Evolutionary conservation across 2,329 filamentous ascomycete species (phyloP).

Genomic region (Fusarium sulawesiense): DNA sequence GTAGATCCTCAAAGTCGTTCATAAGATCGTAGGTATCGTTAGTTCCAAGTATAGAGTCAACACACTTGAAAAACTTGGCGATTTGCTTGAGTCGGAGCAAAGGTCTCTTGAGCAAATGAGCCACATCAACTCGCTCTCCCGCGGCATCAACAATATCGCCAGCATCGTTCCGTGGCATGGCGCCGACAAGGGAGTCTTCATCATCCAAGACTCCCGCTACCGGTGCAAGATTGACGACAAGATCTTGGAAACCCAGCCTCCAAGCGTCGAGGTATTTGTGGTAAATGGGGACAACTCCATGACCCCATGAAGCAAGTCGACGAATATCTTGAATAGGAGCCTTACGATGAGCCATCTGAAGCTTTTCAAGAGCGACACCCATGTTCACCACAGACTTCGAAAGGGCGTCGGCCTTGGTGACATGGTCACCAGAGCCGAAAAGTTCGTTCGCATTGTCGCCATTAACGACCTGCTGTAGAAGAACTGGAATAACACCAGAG

Average conservation of each 20-base stretch:
- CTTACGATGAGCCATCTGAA: constrained; percentile 82
- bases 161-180: constrained; percentile 69
- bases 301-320: constrained; percentile 82
- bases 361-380: constrained; percentile 87
- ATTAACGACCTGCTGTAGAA: constrained; percentile 85
- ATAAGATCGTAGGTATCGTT: constrained; percentile 57
- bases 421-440: constrained; percentile 68
- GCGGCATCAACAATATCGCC: constrained; percentile 77
- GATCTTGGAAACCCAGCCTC: constrained; percentile 93
- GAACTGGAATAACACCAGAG: constrained; percentile 92
- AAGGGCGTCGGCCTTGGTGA: constrained; percentile 68
- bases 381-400: constrained; percentile 93
- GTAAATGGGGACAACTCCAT: constrained; percentile 82
- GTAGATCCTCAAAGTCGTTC: constrained; percentile 74
- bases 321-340: constrained; percentile 80
- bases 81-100: constrained; percentile 90
- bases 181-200: constrained; percentile 68
- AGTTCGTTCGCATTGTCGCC: constrained; percentile 73
- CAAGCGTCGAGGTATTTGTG: constrained; percentile 87
- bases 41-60: constrained; percentile 66
- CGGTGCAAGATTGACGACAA: constrained; percentile 91
- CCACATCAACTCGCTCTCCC: constrained; percentile 93
- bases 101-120: constrained; percentile 89
- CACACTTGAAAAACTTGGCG: constrained; percentile 80
- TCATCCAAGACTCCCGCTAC: constrained; percentile 65